These are phyloP conservation scores for Candida alai DNA, from an alignment of 805 yeast genomes.

Conservation along the genomic window DNA sequence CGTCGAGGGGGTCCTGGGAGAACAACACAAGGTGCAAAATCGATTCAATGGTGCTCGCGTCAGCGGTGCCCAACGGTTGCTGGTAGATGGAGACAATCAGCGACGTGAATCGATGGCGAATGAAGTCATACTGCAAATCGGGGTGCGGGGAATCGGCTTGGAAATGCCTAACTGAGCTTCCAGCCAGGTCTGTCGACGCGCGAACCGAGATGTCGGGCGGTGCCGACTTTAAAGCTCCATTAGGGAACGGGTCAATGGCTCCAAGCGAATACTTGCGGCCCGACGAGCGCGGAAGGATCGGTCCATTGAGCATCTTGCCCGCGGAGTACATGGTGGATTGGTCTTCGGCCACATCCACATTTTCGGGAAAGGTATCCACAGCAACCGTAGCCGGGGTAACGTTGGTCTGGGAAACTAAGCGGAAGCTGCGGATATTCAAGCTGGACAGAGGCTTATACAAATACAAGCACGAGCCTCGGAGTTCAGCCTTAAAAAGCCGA, in stretches of 20 bases:
- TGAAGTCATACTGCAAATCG: constrained; percentile 42
- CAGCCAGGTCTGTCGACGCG: neutral
- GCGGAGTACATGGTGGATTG: neutral
- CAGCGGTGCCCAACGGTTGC: neutral
- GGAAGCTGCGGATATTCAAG: constrained; percentile 35
- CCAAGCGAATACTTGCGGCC: no score
- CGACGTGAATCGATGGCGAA: constrained; percentile 22
- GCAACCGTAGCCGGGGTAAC: no score
- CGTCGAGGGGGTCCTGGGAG: constrained; percentile 12
- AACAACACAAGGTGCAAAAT: constrained; percentile 68
- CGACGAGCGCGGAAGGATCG: no score
- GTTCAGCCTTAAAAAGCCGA: constrained; percentile 57
- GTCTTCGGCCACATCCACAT: neutral
- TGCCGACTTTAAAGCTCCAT: no score
- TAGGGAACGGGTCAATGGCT: no score
- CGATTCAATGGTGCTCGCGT: constrained; percentile 50
- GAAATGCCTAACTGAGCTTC: constrained; percentile 19
- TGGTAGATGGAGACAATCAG: constrained; percentile 1
- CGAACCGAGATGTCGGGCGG: neutral
- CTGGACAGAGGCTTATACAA: constrained; percentile 57
- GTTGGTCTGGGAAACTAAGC: constrained; percentile 12
- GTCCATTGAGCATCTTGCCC: neutral
- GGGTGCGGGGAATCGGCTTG: constrained; percentile 33
- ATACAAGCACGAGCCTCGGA: constrained; percentile 63
- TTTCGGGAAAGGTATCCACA: no score